phyloP scores from a whole-genome alignment of 805 yeast species.

The Saccharomycopsis sp. region DNA sequence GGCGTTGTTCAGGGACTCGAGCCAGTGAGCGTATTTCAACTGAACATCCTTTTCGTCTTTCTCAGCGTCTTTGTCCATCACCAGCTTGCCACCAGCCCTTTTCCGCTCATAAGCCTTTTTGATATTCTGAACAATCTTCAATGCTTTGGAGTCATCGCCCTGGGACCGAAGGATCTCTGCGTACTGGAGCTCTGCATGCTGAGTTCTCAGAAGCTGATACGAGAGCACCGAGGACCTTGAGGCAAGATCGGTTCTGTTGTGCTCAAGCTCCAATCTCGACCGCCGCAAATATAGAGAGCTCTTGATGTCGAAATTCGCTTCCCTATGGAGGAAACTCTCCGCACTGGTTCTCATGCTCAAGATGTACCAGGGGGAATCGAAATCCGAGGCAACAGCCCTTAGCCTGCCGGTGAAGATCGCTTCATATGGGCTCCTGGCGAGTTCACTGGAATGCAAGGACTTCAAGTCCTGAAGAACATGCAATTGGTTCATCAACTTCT shows the following conservation, averaged over 20 bases:
- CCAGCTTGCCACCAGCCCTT: slow-evolving; percentile 12
- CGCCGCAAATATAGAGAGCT: slow-evolving; percentile 49
- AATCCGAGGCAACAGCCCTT: slow-evolving; percentile 39
- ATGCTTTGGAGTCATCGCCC: slow-evolving; percentile 80
- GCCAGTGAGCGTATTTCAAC: slow-evolving; percentile 78
- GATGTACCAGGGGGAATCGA: slow-evolving; percentile 50
- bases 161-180: slow-evolving; percentile 82
- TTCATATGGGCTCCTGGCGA: neutral
- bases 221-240: slow-evolving; percentile 60
- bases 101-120: slow-evolving; percentile 23
- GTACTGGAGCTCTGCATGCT: slow-evolving; percentile 58
- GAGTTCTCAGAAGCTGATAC: slow-evolving; percentile 23
- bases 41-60: slow-evolving; percentile 35
- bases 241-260: slow-evolving; percentile 63
- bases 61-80: slow-evolving; percentile 7
- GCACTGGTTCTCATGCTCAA: slow-evolving; percentile 44
- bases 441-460: slow-evolving; percentile 26
- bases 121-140: slow-evolving; percentile 49
- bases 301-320: slow-evolving; percentile 28
- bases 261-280: slow-evolving; percentile 57
- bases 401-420: slow-evolving; percentile 23
- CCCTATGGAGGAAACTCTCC: neutral
- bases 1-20: slow-evolving; percentile 76
- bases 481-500: slow-evolving; percentile 40
- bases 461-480: slow-evolving; percentile 58